phyloP scores from a whole-genome alignment of 768 basidiomycete species.

The Trichaptum fuscoviolaceum region DNA sequence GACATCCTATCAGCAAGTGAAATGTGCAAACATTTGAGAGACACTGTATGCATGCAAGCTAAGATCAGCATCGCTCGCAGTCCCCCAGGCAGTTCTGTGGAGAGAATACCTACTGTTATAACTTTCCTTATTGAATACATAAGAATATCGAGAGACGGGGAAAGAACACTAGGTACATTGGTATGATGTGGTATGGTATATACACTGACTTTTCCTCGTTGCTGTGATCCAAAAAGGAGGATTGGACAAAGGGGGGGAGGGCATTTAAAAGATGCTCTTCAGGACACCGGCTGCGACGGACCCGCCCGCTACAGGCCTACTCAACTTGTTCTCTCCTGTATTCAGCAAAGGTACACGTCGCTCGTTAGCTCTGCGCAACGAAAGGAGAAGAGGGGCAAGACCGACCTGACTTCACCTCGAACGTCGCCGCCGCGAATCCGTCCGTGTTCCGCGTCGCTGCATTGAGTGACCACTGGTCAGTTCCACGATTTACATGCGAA shows the following conservation, averaged over 20 bases:
- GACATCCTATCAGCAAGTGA: too few relatives aligned
- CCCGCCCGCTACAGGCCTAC: slow-evolving; percentile 46
- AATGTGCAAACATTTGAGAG: too few relatives aligned
- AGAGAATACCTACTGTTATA: too few relatives aligned
- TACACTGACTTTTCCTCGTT: too few relatives aligned
- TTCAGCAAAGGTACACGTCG: not conserved
- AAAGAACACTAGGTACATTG: too few relatives aligned
- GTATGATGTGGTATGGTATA: too few relatives aligned
- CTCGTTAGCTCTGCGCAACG: not conserved
- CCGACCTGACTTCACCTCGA: slow-evolving; percentile 26
- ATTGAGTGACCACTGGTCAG: not conserved
- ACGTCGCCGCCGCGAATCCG: slow-evolving; percentile 38
- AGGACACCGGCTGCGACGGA: slow-evolving; percentile 39
- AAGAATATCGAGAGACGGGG: too few relatives aligned
- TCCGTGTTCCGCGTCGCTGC: slow-evolving; percentile 38
- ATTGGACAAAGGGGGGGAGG: not conserved
- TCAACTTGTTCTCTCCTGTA: slow-evolving; percentile 39
- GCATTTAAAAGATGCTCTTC: slow-evolving; percentile 20
- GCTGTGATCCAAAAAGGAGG: too few relatives aligned
- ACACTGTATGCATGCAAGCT: too few relatives aligned
- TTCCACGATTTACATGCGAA: not conserved
- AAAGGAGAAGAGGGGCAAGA: slow-evolving; percentile 1
- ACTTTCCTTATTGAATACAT: too few relatives aligned
- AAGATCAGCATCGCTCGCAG: too few relatives aligned
- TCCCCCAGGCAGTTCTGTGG: too few relatives aligned